Evolutionary conservation across 176 grass and related monocot species (phyloP), one percentile per base, ranked within the genome.

Genomic region (Avena atlantica): DNA sequence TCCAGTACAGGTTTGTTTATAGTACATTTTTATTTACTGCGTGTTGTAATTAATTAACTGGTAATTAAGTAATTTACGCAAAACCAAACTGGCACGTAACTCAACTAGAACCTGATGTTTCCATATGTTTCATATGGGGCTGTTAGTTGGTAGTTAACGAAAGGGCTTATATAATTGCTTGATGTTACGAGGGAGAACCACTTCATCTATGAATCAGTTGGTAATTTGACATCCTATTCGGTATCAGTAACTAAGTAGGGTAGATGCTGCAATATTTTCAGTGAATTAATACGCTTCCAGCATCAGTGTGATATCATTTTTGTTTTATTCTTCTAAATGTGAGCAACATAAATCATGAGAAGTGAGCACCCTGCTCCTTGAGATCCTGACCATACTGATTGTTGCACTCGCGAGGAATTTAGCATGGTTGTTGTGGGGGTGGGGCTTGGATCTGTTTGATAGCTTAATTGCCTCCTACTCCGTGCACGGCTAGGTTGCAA

Each of bases 1-100:
- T 99, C n/a, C 97, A 99, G 87, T 99, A 92, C 92, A 99, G 97
- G 97, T 98, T 40, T 40, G 37, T 31, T 31, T 2, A 31, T 25
- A 25, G 25, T n/a, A 2, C 49, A 10, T 1, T 34, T n/a, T 71
- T 19, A 31, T 83, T 70, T 20, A 49, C 77, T 14, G 31, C 68
- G 37, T 47, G 12, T 2, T 13, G 11, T 84, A 3, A 14, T 53
- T 4, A 53, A 53, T 63, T 55, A 14, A 51, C 24, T 31, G 19
- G 25, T 16, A 81, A 68, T 75, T 74, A 2, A 24, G 25, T 3
- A 13, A 81, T 31, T 81, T 15, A 3, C 0, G 49, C 24, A 9
- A 21, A 31, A 76, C 17, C 0, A 76, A 14, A 52, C 23, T 36
- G 29, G 62, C 50, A 8, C 19, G 9, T 6, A 19, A 14, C 44